Evolutionary conservation across 768 basidiomycete species (phyloP), one percentile per base, ranked within the genome.

Genomic region (Calvatia gigantea): DNA sequence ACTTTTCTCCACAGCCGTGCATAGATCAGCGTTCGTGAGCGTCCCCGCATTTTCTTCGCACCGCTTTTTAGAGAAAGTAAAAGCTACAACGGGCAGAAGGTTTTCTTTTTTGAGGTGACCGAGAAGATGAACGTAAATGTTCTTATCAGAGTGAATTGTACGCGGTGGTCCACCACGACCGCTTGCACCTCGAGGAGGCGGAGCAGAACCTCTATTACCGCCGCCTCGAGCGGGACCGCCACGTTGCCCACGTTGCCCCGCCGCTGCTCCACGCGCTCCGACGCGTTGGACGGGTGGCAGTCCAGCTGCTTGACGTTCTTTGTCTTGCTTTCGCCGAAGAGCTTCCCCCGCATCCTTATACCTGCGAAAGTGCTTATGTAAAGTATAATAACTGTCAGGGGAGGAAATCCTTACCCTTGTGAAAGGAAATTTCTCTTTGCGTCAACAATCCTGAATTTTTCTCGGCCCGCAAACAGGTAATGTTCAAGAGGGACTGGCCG

Each of bases 31-130:
- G 69, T 95, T 94, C 1, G 85, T 89, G 53, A 99, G 71, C 2
- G 91, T 97, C 7, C 78, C 80, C 3, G 97, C 97, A 65, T 99
- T 92, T 72, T 98, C 97, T 72, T 99, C 97, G 65, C 97, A 99
- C 52, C 83, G 78, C 69, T 94, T 95, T 77, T 99, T 99, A 27
- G 94, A 97, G 61, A 99, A 87, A 0, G 96, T 95, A 72, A 99
- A 99, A 27, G 97, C 83, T 29, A 99, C 97, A 12, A 95, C 94
- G 1, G 97, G 97, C 6, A 99, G 79, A 3, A 99, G 79, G 17
- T 77, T 73, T 59, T 89, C 85, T 73, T 98, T 98, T 64, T 87
- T 83, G 55, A 99, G 78, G 64, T 90, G 82, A 1, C 85, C 87
- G 38, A 99, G 77, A 46, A 99, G 78, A 64, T 98, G 94, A 17